phyloP scores from a whole-genome alignment of 2,329 filamentous ascomycete species.

The Colletotrichum kahawae region DNA sequence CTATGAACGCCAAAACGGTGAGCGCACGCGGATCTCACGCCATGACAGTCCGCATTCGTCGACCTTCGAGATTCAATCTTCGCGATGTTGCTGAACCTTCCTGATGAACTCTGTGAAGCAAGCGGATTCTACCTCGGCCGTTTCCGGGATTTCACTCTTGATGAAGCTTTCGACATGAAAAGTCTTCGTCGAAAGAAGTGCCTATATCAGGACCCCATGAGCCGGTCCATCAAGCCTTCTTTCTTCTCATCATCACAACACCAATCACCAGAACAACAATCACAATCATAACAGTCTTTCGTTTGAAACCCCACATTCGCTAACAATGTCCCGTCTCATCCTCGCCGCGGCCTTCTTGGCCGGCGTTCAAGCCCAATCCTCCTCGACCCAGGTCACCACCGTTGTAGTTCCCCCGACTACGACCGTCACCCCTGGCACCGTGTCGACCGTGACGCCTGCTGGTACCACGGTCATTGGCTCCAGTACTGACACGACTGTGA shows the following conservation, averaged over 20 bases:
- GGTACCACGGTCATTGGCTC: background rate
- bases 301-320: background rate
- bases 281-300: background rate
- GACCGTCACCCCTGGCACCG: background rate
- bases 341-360: background rate
- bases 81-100: background rate
- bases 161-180: background rate
- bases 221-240: background rate
- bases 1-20: background rate
- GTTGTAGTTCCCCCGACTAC: background rate
- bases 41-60: background rate
- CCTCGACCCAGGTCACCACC: background rate
- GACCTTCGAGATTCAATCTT: background rate
- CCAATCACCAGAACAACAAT: background rate
- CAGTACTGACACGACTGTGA: background rate
- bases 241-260: background rate
- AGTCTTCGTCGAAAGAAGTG: background rate
- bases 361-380: background rate
- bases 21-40: background rate
- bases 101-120: background rate
- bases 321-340: background rate
- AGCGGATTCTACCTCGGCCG: background rate
- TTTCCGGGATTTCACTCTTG: background rate
- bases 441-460: background rate
- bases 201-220: background rate